A percentile compares a stretch with the other conserved stretches of the same genome.
Evolutionary conservation across 139 green algal species (phyloP).

Genomic region (Limnomonas spitsbergensis): DNA sequence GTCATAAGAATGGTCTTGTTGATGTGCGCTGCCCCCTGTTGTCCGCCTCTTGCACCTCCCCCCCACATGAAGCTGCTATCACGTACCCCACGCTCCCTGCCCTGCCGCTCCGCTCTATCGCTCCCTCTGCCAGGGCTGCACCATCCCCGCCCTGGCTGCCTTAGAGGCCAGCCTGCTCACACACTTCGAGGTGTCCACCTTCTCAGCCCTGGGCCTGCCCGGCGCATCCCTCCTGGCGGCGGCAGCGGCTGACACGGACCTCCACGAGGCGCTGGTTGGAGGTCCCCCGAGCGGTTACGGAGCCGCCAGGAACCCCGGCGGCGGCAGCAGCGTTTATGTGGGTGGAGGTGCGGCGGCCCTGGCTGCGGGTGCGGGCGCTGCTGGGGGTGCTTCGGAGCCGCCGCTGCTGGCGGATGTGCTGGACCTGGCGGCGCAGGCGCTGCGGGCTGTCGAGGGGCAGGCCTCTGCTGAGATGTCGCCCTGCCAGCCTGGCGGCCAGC

Average conservation of each 20-base stretch:
- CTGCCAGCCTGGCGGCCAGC: too few species aligned
- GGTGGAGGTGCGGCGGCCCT: too few species aligned
- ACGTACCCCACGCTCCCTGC: too few species aligned
- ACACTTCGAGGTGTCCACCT: neutral
- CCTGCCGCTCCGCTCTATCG: too few species aligned
- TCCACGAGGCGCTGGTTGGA: neutral
- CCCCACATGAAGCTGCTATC: too few species aligned
- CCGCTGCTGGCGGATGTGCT: constrained; percentile 1
- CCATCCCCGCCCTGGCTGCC: neutral
- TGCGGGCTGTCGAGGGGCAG: neutral
- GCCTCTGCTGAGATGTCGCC: too few species aligned
- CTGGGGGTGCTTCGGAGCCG: neutral
- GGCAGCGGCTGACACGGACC: neutral
- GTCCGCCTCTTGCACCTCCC: too few species aligned
- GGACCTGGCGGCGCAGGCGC: neutral
- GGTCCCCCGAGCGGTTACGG: too few species aligned
- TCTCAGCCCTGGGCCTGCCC: neutral
- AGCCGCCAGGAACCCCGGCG: too few species aligned
- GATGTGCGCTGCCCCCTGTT: too few species aligned
- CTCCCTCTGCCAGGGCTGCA: neutral
- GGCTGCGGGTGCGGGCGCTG: neutral
- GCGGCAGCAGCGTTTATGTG: too few species aligned
- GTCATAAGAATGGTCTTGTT: too few species aligned
- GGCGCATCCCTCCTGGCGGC: neutral
- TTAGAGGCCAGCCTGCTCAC: neutral